These are phyloP conservation scores for Penicillium sp. DNA, from an alignment of 2,329 filamentous ascomycete species.

Conservation along the genomic window DNA sequence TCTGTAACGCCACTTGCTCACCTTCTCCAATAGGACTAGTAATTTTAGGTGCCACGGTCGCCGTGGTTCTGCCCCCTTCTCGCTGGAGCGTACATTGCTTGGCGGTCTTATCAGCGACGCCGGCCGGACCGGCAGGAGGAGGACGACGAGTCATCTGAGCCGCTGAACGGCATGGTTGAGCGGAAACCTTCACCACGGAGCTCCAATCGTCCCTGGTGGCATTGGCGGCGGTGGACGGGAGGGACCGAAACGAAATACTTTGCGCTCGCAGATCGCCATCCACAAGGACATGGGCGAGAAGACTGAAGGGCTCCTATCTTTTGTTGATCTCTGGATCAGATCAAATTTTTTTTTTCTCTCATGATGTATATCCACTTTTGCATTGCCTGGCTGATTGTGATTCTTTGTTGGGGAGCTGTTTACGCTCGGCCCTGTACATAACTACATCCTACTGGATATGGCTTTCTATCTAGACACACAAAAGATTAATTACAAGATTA, in stretches of 20 bases:
- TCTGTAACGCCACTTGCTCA: conserved; percentile 1
- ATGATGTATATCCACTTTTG: conserved; percentile 1
- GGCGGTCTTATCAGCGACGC: conserved; percentile 9
- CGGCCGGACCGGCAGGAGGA: conserved; percentile 5
- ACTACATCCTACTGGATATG: not conserved
- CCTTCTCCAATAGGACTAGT: conserved; percentile 6
- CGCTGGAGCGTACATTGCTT: conserved; percentile 8
- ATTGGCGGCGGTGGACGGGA: conserved; percentile 29
- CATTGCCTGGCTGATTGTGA: conserved; percentile 1
- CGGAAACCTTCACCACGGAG: conserved; percentile 14
- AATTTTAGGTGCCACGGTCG: conserved; percentile 6
- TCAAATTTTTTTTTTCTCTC: not conserved
- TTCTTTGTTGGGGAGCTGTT: not conserved
- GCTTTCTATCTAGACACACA: not conserved
- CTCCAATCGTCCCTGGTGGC: conserved; percentile 29
- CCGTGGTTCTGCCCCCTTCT: conserved; percentile 10
- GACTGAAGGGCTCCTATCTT: conserved; percentile 12
- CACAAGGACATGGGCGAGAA: conserved; percentile 5
- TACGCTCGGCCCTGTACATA: not conserved
- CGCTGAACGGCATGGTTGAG: conserved; percentile 17
- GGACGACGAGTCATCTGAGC: conserved; percentile 17
- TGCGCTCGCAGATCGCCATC: conserved; percentile 25
- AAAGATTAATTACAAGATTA: not conserved
- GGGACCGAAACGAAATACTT: conserved; percentile 23
- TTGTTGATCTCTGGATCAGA: not conserved